A percentile compares a stretch with the other conserved stretches of the same genome.
phyloP scores from a whole-genome alignment of 78 protist species.

The slime mould (Dictyostelium discoideum) region dicty_2.7 NC_007091.3:2348001-2348500 shows the following conservation, averaged over 20 bases:
- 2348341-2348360: not conserved
- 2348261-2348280: not conserved
- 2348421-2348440: not conserved
- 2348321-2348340: not conserved
- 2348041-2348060: not conserved
- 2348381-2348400: not conserved
- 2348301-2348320: not conserved
- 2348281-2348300: not conserved
- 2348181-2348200: not conserved
- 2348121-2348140: not conserved
- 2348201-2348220: not conserved
- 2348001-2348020: no score
- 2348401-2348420: not conserved
- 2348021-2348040: not conserved
- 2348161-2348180: not conserved
- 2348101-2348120: not conserved
- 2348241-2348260: not conserved
- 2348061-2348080: not conserved
- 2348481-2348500: not conserved
- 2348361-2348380: not conserved
- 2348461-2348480: not conserved
- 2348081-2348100: not conserved
- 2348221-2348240: not conserved
- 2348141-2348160: not conserved
- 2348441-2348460: not conserved